Conservation (phyloP, 2,329 filamentous ascomycete species). For the Botrytis deweyae region DNA sequence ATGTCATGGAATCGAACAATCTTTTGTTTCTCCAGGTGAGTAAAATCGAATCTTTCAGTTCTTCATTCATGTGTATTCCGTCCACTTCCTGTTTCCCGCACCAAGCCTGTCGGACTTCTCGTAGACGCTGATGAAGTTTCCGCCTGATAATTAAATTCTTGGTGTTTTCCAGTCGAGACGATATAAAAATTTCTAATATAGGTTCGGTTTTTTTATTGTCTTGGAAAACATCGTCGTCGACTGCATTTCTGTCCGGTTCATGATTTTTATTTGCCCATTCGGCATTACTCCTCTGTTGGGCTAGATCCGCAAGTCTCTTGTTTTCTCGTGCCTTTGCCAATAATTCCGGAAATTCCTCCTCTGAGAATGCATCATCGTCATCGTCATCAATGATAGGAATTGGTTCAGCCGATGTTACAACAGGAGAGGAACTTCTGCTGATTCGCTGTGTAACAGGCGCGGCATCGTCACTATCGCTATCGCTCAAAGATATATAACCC, state of each 20-base stretch:
- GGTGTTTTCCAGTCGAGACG: constrained; percentile 62
- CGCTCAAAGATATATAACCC: constrained; percentile 32
- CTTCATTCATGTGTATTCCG: constrained; percentile 39
- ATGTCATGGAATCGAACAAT: constrained; percentile 74
- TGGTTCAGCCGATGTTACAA: neutral
- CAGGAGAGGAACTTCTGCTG: constrained; percentile 1
- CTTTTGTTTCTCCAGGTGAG: constrained; percentile 75
- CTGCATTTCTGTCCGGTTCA: neutral
- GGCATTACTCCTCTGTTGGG: constrained; percentile 23
- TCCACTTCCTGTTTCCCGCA: constrained; percentile 58
- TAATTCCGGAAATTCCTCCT: constrained; percentile 40
- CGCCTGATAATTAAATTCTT: constrained; percentile 62
- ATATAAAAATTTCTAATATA: constrained; percentile 64
- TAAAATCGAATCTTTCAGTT: constrained; percentile 58
- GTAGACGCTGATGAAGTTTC: constrained; percentile 65
- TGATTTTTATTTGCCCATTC: constrained; percentile 26
- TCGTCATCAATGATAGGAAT: constrained; percentile 25
- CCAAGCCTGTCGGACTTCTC: constrained; percentile 69
- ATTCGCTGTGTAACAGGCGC: constrained; percentile 10
- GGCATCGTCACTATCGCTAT: constrained; percentile 29
- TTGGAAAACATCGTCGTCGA: constrained; percentile 24
- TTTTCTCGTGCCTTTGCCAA: constrained; percentile 35
- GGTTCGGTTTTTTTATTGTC: constrained; percentile 22
- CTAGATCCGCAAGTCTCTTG: constrained; percentile 27
- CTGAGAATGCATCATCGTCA: constrained; percentile 31